phyloP scores from a whole-genome alignment of 345 rosid genomes.

The Lenwebbia sp. region DNA sequence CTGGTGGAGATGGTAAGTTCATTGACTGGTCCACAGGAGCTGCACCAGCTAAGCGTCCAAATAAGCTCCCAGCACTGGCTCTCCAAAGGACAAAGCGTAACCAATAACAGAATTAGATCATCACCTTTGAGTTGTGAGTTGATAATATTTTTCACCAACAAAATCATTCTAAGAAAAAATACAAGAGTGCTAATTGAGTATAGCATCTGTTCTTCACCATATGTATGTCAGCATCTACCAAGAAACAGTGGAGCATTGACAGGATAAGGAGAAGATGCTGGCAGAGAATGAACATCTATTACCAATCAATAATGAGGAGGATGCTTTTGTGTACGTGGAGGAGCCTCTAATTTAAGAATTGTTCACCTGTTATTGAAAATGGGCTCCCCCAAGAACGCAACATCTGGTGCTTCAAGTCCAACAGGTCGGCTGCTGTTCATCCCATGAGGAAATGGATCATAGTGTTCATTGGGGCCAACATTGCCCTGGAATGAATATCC shows the following conservation, averaged over 20 bases:
- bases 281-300: background rate
- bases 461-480: background rate
- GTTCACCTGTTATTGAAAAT: background rate
- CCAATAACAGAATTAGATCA: background rate
- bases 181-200: background rate
- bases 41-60: background rate
- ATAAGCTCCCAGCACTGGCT: background rate
- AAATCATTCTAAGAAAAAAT: background rate
- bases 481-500: background rate
- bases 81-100: background rate
- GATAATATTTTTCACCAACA: background rate
- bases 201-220: background rate
- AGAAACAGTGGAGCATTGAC: background rate
- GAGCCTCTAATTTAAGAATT: background rate
- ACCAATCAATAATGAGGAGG: background rate
- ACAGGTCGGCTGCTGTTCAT: background rate
- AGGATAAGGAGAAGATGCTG: background rate
- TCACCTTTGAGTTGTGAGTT: background rate
- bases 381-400: background rate
- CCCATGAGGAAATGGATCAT: background rate
- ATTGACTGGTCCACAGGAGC: background rate
- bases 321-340: background rate
- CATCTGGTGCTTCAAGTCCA: background rate
- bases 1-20: background rate
- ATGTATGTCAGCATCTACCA: background rate